Percentiles rank a stretch among this genome's conserved stretches.
These are phyloP conservation scores for Hibiscus syriacus DNA, from an alignment of 345 rosid species.

Conservation along the genomic window DNA sequence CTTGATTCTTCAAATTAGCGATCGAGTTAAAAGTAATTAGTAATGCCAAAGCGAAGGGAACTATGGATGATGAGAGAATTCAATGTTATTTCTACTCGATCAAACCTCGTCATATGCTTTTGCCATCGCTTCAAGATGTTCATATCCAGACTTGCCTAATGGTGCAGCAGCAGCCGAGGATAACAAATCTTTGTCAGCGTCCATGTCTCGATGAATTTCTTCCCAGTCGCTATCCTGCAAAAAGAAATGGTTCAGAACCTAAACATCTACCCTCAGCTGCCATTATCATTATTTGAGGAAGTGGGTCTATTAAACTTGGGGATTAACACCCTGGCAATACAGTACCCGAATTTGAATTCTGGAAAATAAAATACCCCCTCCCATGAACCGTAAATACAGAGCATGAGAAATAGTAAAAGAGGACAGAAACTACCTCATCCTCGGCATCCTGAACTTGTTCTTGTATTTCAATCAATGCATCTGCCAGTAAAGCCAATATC, in stretches of 20 bases:
- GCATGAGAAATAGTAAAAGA: neutral
- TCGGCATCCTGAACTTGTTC: slow-evolving; percentile 57
- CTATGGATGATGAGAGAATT: neutral
- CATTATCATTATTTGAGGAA: neutral
- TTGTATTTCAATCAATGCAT: slow-evolving; percentile 68
- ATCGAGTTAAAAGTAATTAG: slow-evolving; percentile 3
- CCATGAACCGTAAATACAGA: neutral
- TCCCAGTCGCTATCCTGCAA: slow-evolving; percentile 80
- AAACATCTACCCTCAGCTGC: neutral
- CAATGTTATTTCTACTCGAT: neutral
- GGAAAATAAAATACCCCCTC: neutral
- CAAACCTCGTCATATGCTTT: slow-evolving; percentile 53
- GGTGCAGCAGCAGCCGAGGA: slow-evolving; percentile 38
- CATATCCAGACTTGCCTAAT: slow-evolving; percentile 49
- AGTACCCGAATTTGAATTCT: neutral
- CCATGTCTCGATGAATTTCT: slow-evolving; percentile 52
- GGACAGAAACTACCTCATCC: slow-evolving; percentile 47
- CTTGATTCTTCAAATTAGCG: slow-evolving; percentile 39
- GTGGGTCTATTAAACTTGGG: neutral
- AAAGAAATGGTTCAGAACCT: neutral
- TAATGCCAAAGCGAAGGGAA: neutral
- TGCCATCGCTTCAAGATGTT: slow-evolving; percentile 79
- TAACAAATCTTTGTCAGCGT: slow-evolving; percentile 38
- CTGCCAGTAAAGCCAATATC: slow-evolving; percentile 78
- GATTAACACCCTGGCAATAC: neutral